Evolutionary conservation across 352 stramenopile genomes (phyloP).

Genomic region (Phytophthora multivora): DNA sequence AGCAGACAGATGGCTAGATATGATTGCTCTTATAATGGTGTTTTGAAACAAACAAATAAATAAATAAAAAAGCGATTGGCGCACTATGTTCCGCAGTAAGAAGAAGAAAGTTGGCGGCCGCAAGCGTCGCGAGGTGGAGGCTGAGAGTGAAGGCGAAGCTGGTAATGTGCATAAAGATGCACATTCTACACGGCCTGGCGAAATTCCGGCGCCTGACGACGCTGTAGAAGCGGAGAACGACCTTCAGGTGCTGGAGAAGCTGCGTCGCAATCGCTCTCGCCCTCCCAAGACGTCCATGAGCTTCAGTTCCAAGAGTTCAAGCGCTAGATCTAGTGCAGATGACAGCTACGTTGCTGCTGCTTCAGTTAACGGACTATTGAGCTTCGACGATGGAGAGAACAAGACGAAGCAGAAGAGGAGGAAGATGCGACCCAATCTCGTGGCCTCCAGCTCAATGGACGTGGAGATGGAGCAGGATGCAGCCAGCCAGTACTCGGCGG

Average conservation of each 20-base stretch:
- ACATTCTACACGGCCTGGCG: background rate
- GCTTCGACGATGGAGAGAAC: constrained; percentile 52
- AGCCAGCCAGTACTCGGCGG: constrained; percentile 48
- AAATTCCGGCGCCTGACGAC: constrained; percentile 4
- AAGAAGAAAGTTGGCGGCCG: constrained; percentile 42
- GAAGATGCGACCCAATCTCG: constrained; percentile 73
- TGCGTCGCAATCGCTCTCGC: constrained; percentile 45
- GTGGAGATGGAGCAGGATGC: constrained; percentile 24
- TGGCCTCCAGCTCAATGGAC: constrained; percentile 31
- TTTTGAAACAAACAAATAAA: too few relatives aligned
- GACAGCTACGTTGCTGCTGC: background rate
- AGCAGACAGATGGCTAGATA: background rate
- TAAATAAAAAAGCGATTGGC: background rate
- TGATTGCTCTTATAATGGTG: background rate
- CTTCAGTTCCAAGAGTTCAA: constrained; percentile 46
- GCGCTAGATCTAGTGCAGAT: background rate
- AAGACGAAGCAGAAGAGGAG: constrained; percentile 36
- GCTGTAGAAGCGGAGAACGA: constrained; percentile 22
- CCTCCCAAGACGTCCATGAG: constrained; percentile 36
- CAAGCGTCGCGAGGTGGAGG: constrained; percentile 42
- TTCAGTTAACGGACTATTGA: constrained; percentile 38
- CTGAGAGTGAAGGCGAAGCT: constrained; percentile 1
- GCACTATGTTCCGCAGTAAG: constrained; percentile 49
- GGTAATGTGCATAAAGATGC: background rate
- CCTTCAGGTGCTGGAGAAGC: constrained; percentile 30